Percentiles rank a stretch among this genome's conserved stretches.
Evolutionary conservation across 768 basidiomycete species (phyloP).

Genomic region (Amanita fuliginea): DNA sequence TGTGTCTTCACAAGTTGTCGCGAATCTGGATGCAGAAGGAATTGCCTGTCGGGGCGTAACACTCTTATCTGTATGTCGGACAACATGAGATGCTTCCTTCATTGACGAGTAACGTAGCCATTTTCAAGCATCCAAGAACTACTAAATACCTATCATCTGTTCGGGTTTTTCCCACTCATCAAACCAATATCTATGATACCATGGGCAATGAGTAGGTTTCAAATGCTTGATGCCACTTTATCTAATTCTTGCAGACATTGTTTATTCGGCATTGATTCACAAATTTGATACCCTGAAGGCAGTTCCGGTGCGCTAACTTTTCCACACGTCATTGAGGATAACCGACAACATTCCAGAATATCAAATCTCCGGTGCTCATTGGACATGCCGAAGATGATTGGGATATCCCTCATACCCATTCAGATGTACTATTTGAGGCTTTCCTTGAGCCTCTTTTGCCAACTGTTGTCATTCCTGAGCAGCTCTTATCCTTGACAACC

Average conservation of each 20-base stretch:
- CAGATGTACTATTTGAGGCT: slow-evolving; percentile 58
- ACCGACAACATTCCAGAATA: slow-evolving; percentile 32
- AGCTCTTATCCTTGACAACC: slow-evolving; percentile 13
- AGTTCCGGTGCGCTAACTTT: slow-evolving; percentile 38
- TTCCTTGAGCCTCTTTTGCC: slow-evolving; percentile 61
- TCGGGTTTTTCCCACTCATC: slow-evolving; percentile 61
- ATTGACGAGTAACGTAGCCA: slow-evolving; percentile 29
- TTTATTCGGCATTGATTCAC: slow-evolving; percentile 37
- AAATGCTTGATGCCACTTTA: background rate
- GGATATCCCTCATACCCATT: slow-evolving; percentile 71
- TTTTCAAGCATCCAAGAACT: slow-evolving; percentile 54
- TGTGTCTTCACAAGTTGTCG: slow-evolving; percentile 45
- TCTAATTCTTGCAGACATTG: slow-evolving; percentile 26
- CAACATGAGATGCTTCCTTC: slow-evolving; percentile 21
- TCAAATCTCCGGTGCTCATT: slow-evolving; percentile 61
- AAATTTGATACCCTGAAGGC: slow-evolving; percentile 52
- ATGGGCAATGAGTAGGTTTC: slow-evolving; percentile 44
- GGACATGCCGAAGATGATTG: slow-evolving; percentile 72
- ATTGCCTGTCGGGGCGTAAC: slow-evolving; percentile 34
- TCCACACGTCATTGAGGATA: background rate
- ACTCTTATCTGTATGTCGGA: slow-evolving; percentile 29
- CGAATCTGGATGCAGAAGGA: slow-evolving; percentile 32
- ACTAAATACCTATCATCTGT: slow-evolving; percentile 57
- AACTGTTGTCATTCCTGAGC: slow-evolving; percentile 19
- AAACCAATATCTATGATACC: slow-evolving; percentile 63